Evolutionary conservation across 352 stramenopile species (phyloP).

Genomic region (Phytophthora pini): DNA sequence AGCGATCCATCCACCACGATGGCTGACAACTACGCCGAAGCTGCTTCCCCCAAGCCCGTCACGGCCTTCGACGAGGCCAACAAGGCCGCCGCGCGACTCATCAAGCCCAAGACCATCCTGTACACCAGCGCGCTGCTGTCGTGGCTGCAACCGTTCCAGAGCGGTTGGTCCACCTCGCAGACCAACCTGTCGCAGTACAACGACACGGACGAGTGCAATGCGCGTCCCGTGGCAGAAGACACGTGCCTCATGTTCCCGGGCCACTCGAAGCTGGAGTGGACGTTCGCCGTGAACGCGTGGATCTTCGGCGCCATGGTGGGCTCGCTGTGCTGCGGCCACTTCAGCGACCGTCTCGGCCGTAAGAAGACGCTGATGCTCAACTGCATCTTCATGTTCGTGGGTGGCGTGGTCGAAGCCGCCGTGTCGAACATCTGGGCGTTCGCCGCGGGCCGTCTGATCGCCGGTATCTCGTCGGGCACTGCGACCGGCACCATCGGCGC

Average conservation of each 20-base stretch:
- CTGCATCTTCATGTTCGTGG: conserved; percentile 48
- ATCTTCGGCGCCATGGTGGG: conserved; percentile 29
- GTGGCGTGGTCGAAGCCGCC: conserved; percentile 21
- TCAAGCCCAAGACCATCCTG: conserved; percentile 31
- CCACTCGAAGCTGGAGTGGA: conserved; percentile 32
- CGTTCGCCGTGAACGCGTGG: conserved; percentile 30
- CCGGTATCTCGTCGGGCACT: conserved; percentile 42
- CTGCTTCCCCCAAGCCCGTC: conserved; percentile 18
- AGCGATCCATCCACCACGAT: not conserved
- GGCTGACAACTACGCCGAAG: conserved; percentile 20
- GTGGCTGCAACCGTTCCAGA: conserved; percentile 38
- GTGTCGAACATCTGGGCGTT: conserved; percentile 44
- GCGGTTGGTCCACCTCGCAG: conserved; percentile 37
- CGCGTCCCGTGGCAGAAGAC: conserved; percentile 25
- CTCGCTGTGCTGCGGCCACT: conserved; percentile 21
- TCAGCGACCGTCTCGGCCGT: conserved; percentile 27
- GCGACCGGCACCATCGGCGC: conserved; percentile 43
- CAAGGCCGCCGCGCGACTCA: conserved; percentile 34
- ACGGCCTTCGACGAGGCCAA: conserved; percentile 35
- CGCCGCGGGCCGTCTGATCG: conserved; percentile 32
- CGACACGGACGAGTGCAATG: conserved; percentile 31
- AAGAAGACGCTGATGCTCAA: conserved; percentile 34
- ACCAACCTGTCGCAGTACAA: conserved; percentile 36
- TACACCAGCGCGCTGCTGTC: conserved; percentile 29
- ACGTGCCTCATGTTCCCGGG: conserved; percentile 34